Base-by-base conservation (phyloP, 1,284 basidiomycete species). In the Stygiomarasmius scandens region DNA sequence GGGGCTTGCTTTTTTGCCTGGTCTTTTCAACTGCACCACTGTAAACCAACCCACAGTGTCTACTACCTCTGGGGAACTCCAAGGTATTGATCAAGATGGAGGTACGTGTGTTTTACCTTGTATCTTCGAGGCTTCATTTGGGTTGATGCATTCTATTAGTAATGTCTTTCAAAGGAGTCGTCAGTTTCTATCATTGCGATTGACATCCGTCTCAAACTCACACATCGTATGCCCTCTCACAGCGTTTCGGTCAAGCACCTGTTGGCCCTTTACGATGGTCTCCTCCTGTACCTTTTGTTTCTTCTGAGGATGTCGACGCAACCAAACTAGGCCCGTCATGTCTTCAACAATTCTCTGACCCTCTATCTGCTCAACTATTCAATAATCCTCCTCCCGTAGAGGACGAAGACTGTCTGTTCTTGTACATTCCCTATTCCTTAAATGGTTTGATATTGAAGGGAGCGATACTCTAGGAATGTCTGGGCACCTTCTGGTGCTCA, bases 381-480 rank as follows among this genome's bases (percentile, higher is more conserved):
- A 62, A 64, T 38, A 58, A 38, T 38, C 58, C 58, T 23, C 58
- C 63, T n/a, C 61, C 58, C 8, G 38, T 36, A 9, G 62, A 64
- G 49, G 32, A 11, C 36, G 62, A 64, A 32, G 62, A 64, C 47
- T 64, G 63, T 43, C 34, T 62, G 14, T 62, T 64, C 43, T 49
- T 64, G 63, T 61, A 23, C 50, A 3, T 48, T 8, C 38, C 5
- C 8, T 16, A 10, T 36, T n/a, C n/a, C n/a, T 6, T 43, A 24
- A 29, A 23, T 25, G 19, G 43, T 44, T 6, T 45, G 20, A 16
- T 10, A 50, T 22, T 25, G 38, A 41, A 19, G 24, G 50, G 9
- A 27, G 19, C 8, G 16, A 16, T 4, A 22, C 16, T 23, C 9
- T 50, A 56, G 55, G 27, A 56, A 56, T 32, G 55, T 56, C 4